phyloP scores from a whole-genome alignment of 352 stramenopile genomes.

The Pythium rishiriense region DNA sequence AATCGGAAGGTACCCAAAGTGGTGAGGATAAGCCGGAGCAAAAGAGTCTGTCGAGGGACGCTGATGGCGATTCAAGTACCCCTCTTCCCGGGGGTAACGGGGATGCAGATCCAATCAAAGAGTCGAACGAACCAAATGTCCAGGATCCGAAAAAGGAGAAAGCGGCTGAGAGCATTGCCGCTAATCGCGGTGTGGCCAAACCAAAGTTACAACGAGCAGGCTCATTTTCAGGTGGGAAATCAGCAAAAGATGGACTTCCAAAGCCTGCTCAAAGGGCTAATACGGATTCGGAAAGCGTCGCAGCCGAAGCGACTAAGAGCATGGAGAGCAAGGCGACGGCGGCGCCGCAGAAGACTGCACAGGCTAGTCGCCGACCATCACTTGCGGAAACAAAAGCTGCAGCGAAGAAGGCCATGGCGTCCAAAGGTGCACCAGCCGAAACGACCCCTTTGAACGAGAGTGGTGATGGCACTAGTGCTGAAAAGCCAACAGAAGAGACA shows the following conservation, averaged over 20 bases:
- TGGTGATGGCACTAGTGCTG: not conserved
- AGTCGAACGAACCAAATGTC: not conserved
- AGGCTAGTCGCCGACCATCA: conserved; percentile 13
- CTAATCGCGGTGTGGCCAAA: not conserved
- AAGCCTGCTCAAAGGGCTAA: not conserved
- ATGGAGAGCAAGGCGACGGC: not conserved
- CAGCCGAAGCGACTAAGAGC: conserved; percentile 4
- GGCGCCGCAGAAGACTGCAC: not conserved
- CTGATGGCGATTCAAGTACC: not conserved
- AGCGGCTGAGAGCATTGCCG: not conserved
- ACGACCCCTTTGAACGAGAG: not conserved
- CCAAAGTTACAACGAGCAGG: conserved; percentile 17
- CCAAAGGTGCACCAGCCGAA: not conserved
- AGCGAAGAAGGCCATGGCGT: conserved; percentile 9
- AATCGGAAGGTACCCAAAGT: not conserved
- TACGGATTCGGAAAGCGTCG: conserved; percentile 18
- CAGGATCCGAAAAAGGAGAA: not conserved
- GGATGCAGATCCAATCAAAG: not conserved
- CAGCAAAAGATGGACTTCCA: not conserved
- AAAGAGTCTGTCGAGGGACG: not conserved
- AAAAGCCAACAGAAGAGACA: conserved; percentile 2
- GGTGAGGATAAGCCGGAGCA: not conserved
- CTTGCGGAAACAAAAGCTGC: conserved; percentile 21
- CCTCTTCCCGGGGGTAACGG: too few species aligned
- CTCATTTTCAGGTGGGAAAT: conserved; percentile 13